Conservation (phyloP, 768 basidiomycete genomes). For the Amanita subjunquillea region DNA sequence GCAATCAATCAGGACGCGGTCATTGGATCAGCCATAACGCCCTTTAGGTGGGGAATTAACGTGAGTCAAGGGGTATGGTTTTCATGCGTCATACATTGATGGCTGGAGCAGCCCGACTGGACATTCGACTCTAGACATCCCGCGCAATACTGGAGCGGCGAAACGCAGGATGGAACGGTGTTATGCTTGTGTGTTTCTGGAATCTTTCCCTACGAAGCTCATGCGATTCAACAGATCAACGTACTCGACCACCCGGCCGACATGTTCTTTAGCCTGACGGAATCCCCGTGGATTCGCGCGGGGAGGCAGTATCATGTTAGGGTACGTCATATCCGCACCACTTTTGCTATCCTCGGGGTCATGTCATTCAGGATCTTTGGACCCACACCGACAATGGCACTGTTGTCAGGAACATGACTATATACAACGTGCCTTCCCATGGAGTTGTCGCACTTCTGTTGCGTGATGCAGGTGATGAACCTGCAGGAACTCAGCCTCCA, state of each 20-base stretch:
- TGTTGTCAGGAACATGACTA: conserved; percentile 47
- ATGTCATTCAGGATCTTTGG: conserved; percentile 53
- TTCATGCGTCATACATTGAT: neutral
- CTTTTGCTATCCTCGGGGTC: neutral
- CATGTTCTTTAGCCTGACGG: conserved; percentile 54
- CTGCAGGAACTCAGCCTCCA: conserved; percentile 42
- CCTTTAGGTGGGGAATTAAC: conserved; percentile 63
- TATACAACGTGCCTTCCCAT: conserved; percentile 46
- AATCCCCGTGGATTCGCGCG: conserved; percentile 64
- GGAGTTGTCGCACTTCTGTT: conserved; percentile 61
- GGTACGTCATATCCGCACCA: conserved; percentile 23
- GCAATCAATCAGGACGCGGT: conserved; percentile 63
- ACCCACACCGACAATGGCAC: conserved; percentile 63
- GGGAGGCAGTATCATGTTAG: conserved; percentile 57
- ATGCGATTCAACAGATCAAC: conserved; percentile 35
- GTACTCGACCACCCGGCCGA: conserved; percentile 42
- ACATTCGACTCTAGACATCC: conserved; percentile 36
- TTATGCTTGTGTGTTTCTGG: conserved; percentile 43
- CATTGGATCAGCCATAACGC: conserved; percentile 47
- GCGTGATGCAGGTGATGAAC: conserved; percentile 59
- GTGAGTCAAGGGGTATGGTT: conserved; percentile 18
- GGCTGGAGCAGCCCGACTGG: conserved; percentile 28
- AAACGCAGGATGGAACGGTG: conserved; percentile 52
- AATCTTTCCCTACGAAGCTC: neutral
- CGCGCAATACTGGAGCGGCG: conserved; percentile 66